These are phyloP conservation scores for Lecanicillium sp. DNA, from an alignment of 2,329 filamentous ascomycete species.

Conservation along the genomic window DNA sequence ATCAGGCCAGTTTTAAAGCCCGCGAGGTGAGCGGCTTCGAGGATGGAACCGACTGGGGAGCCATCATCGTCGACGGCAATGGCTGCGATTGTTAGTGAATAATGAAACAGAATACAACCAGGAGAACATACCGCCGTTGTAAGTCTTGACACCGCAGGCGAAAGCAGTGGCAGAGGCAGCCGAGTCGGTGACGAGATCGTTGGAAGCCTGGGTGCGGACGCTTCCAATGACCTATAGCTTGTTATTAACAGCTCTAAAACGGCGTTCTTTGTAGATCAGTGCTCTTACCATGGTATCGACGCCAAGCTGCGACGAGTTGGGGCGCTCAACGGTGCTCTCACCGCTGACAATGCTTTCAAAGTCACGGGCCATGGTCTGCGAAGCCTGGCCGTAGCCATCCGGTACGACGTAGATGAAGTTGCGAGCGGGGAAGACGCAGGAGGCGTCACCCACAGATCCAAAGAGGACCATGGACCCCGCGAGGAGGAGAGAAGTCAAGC, in stretches of 20 bases:
- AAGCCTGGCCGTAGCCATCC: conserved; percentile 21
- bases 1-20: conserved; percentile 16
- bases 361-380: conserved; percentile 20
- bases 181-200: conserved; percentile 16
- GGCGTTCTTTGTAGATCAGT: background rate
- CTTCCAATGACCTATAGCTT: conserved; percentile 12
- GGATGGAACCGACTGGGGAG: conserved; percentile 15
- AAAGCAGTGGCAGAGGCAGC: conserved; percentile 17
- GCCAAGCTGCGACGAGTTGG: conserved; percentile 12
- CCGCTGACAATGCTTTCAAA: conserved; percentile 13
- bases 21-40: conserved; percentile 16
- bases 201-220: conserved; percentile 14
- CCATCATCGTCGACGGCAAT: conserved; percentile 15
- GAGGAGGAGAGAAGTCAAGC: conserved; percentile 1
- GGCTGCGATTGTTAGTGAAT: conserved; percentile 9
- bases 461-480: background rate
- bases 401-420: conserved; percentile 24
- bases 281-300: conserved; percentile 14
- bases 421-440: background rate
- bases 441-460: background rate
- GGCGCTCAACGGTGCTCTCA: conserved; percentile 10
- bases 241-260: background rate
- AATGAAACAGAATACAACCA: no score
- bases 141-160: conserved; percentile 16
- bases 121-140: conserved; percentile 13